Percentiles rank a stretch among this genome's conserved stretches.
Evolutionary conservation across 257 asterid genomes (phyloP).

Genomic region (Solanum microdontum): DNA sequence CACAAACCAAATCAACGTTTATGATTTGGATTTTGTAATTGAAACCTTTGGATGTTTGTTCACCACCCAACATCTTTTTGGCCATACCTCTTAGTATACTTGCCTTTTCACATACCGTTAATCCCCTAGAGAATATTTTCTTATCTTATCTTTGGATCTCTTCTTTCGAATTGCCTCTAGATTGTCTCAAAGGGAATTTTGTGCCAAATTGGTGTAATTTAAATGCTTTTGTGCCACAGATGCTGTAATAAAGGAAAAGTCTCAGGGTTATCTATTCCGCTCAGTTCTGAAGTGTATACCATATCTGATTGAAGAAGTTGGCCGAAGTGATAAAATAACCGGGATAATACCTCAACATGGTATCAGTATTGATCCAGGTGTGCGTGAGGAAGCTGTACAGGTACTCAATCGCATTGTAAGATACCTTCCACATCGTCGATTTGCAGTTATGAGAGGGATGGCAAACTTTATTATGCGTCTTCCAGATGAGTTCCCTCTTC

Average conservation of each 20-base stretch:
- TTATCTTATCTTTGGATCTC: not conserved
- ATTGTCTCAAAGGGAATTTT: not conserved
- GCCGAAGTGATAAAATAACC: slow-evolving; percentile 87
- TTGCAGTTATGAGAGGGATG: slow-evolving; percentile 98
- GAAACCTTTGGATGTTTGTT: not conserved
- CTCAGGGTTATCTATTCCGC: slow-evolving; percentile 96
- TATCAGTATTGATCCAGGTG: slow-evolving; percentile 97
- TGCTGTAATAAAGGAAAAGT: slow-evolving; percentile 88
- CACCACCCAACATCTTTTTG: not conserved
- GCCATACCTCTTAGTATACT: not conserved
- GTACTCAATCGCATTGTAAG: slow-evolving; percentile 89
- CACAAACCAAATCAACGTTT: not conserved
- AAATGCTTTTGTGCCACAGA: slow-evolving; percentile 40
- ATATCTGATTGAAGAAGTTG: slow-evolving; percentile 96
- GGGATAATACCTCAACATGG: slow-evolving; percentile 99
- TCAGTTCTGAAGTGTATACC: slow-evolving; percentile 99
- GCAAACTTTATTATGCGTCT: slow-evolving; percentile 74
- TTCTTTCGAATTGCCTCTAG: not conserved
- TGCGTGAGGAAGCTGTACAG: slow-evolving; percentile 96
- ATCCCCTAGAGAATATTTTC: not conserved
- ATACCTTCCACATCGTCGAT: slow-evolving; percentile 92
- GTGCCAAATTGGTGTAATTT: not conserved
- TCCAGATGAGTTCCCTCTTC: slow-evolving; percentile 99
- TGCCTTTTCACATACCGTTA: not conserved
- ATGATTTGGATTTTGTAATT: not conserved